phyloP scores from a whole-genome alignment of 1,284 basidiomycete species.

The Cystobasidiaceae sp. region DNA sequence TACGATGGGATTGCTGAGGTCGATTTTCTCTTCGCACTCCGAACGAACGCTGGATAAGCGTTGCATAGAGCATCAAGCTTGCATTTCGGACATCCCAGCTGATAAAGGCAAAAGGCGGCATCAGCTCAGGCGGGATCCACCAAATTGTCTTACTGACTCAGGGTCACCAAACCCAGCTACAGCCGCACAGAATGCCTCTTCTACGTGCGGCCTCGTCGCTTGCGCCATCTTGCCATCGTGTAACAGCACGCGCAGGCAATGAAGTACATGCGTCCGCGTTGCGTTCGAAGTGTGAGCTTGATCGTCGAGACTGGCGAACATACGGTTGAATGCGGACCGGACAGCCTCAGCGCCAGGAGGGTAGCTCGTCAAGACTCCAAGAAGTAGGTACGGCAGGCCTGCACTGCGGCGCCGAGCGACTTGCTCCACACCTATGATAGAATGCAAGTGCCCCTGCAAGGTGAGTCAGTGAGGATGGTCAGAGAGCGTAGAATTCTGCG shows the following conservation, averaged over 20 bases:
- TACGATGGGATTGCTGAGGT: background rate
- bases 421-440: constrained; percentile 5
- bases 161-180: constrained; percentile 14
- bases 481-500: background rate
- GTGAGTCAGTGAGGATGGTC: background rate
- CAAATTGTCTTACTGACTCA: background rate
- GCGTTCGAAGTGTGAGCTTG: background rate
- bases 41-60: constrained; percentile 27
- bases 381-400: constrained; percentile 15
- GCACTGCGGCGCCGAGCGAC: background rate
- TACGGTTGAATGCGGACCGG: background rate
- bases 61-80: constrained; percentile 27
- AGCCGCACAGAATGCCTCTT: constrained; percentile 12
- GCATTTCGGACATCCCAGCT: constrained; percentile 33
- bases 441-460: background rate
- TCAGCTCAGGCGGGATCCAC: background rate
- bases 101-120: background rate
- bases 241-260: constrained; percentile 24
- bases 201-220: constrained; percentile 12
- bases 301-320: background rate
- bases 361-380: constrained; percentile 16
- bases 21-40: constrained; percentile 5
- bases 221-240: constrained; percentile 13
- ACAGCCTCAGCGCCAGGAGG: background rate
- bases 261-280: constrained; percentile 19